These are phyloP conservation scores for Pseudevernia furfuracea DNA, from an alignment of 495 filamentous ascomycete species.

Conservation along the genomic window DNA sequence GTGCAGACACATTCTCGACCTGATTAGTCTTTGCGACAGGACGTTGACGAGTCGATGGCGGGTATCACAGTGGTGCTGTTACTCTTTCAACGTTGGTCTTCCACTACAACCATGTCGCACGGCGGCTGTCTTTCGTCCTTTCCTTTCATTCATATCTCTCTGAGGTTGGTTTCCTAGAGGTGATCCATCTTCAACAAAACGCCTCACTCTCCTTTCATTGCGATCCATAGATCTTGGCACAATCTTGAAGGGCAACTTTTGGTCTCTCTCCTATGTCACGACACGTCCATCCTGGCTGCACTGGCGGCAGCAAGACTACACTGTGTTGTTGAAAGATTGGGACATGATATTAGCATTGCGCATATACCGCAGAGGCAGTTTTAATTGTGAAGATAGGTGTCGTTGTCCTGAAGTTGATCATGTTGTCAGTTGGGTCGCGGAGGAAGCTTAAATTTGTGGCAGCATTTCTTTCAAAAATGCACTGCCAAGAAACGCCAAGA, in stretches of 20 bases:
- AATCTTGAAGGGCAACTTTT: not conserved
- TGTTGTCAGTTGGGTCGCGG: not conserved
- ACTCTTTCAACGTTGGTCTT: not conserved
- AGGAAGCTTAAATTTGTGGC: not conserved
- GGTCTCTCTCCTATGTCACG: too few species aligned
- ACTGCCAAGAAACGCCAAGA: too few species aligned
- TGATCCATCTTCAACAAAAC: not conserved
- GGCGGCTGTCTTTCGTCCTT: not conserved
- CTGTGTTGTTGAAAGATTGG: not conserved
- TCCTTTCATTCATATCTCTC: not conserved
- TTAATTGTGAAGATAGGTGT: not conserved
- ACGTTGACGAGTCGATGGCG: not conserved
- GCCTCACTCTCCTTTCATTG: not conserved
- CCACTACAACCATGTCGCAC: not conserved
- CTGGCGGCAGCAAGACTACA: not conserved
- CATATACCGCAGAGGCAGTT: not conserved
- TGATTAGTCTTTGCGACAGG: not conserved
- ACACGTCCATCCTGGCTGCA: not conserved
- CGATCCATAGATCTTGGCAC: not conserved
- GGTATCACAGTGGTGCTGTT: not conserved
- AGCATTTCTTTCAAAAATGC: too few species aligned
- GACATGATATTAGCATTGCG: not conserved
- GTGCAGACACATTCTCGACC: not conserved
- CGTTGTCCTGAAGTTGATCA: not conserved
- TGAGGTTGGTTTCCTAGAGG: not conserved